Base-by-base conservation (phyloP, 495 filamentous ascomycete species). In the Penicillium steckii region DNA sequence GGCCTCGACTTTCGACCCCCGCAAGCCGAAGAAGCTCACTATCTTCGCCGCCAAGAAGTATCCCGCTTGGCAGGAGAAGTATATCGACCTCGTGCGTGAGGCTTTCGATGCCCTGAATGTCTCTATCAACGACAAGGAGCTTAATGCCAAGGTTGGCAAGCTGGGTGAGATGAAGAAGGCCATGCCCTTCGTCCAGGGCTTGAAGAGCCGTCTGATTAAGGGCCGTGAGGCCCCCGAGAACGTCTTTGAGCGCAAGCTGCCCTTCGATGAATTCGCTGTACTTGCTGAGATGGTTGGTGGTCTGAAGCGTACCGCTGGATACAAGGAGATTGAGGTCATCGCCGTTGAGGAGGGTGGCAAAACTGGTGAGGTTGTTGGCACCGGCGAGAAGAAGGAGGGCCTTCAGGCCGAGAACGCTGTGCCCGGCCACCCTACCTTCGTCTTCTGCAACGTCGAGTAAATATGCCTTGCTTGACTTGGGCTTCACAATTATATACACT, bases 81-180 rank as follows among this genome's bases (percentile, higher is more conserved):
- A 93, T 67, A 89, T 97, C 60, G 86, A 90, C 50, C 75, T 96
- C 18, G 79, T 95, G 15, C 83, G 85, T 48, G 79, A 86, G 51
- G 72, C 81, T 27, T 88, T 88, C 57, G 73, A 82, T 48, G 56
- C 68, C 29, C 51, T 80, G 33, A 80, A 62, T 51, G 54, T 89
- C 52, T 66, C 64, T 19, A 65, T 87, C 57, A 84, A 95, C 55
- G 90, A 95, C 62, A 95, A 94, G 75, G 81, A 80, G 47, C 73
- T 97, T 17, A 89, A 81, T 59, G 80, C 80, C 44, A 81, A 85
- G 60, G 80, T 93, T 18, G 81, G 79, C 59, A 91, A 91, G 73
- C 81, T 94, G 62, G 79, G 81, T 23, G 93, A 97, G 71, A 89
- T 88, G 81, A 98, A 98, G 82, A 90, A 93, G 71, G 93, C 90